Evolutionary conservation across 2,329 filamentous ascomycete genomes (phyloP).

Genomic region (Mycosphaerelloides madeirae): DNA sequence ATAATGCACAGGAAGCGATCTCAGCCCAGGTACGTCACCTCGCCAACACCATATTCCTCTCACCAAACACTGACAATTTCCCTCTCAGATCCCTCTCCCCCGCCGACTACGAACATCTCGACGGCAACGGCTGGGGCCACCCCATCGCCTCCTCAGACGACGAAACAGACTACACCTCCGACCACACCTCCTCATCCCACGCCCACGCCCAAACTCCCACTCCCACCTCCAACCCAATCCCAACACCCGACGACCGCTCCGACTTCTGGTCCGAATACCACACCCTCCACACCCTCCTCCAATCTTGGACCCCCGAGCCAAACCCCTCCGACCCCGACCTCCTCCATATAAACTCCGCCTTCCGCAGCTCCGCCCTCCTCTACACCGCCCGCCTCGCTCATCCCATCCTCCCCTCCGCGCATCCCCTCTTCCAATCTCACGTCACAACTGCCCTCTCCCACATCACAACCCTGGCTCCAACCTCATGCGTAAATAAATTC

Average conservation of each 20-base stretch:
- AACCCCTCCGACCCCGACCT: conserved; percentile 57
- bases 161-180: conserved; percentile 39
- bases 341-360: conserved; percentile 79
- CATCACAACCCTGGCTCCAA: conserved; percentile 70
- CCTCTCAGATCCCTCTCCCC: conserved; percentile 9
- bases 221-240: conserved; percentile 36
- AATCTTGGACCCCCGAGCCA: conserved; percentile 71
- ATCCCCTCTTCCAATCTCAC: conserved; percentile 75
- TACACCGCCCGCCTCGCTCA: conserved; percentile 85
- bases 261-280: conserved; percentile 86
- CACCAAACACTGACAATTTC: conserved; percentile 15
- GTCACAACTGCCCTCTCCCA: conserved; percentile 80
- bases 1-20: too few species aligned
- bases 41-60: too few species aligned
- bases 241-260: conserved; percentile 50
- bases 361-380: conserved; percentile 81
- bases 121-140: conserved; percentile 62
- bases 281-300: conserved; percentile 68
- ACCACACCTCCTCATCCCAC: conserved; percentile 12
- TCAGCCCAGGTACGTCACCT: too few species aligned
- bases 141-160: conserved; percentile 24
- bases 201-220: conserved; percentile 38
- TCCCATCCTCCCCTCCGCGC: conserved; percentile 65
- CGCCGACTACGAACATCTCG: conserved; percentile 55
- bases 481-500: conserved; percentile 74